Conservation (phyloP, 345 rosid species). For the Dipteronia sinensis region DNA sequence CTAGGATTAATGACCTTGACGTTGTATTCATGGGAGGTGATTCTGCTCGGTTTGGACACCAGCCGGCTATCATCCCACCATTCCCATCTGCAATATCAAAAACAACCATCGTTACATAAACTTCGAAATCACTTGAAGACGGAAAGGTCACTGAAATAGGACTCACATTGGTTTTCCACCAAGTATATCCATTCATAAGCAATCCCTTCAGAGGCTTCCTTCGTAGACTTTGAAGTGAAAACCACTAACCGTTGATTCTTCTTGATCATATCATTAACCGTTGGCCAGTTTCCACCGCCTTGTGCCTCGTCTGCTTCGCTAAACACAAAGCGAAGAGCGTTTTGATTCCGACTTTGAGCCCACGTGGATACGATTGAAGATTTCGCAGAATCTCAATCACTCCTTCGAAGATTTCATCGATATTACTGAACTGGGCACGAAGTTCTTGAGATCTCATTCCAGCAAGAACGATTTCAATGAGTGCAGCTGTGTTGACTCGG, state of each 20-base stretch:
- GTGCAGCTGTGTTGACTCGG: slow-evolving; percentile 74
- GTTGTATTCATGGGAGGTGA: slow-evolving; percentile 63
- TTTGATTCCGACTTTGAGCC: slow-evolving; percentile 70
- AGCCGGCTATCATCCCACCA: slow-evolving; percentile 68
- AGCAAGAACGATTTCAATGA: slow-evolving; percentile 73
- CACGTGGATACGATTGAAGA: slow-evolving; percentile 59
- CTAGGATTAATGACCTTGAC: slow-evolving; percentile 61
- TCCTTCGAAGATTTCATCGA: slow-evolving; percentile 68
- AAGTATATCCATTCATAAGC: slow-evolving; percentile 82
- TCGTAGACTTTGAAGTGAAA: slow-evolving; percentile 65
- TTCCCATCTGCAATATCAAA: slow-evolving; percentile 61
- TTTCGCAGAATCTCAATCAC: slow-evolving; percentile 63
- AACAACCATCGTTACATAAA: slow-evolving; percentile 16
- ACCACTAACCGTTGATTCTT: slow-evolving; percentile 77
- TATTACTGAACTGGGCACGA: slow-evolving; percentile 51
- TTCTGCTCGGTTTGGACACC: slow-evolving; percentile 72
- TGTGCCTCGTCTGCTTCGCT: slow-evolving; percentile 75
- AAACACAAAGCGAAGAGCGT: slow-evolving; percentile 86
- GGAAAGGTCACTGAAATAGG: background rate
- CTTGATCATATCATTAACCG: slow-evolving; percentile 62
- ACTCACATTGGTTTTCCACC: slow-evolving; percentile 88
- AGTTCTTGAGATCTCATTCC: slow-evolving; percentile 72
- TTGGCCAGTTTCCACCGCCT: slow-evolving; percentile 82
- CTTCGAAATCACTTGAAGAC: no score
- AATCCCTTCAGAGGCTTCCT: slow-evolving; percentile 79